Evolutionary conservation across 805 yeast genomes (phyloP).

Genomic region (Zygosaccharomyces bailii): DNA sequence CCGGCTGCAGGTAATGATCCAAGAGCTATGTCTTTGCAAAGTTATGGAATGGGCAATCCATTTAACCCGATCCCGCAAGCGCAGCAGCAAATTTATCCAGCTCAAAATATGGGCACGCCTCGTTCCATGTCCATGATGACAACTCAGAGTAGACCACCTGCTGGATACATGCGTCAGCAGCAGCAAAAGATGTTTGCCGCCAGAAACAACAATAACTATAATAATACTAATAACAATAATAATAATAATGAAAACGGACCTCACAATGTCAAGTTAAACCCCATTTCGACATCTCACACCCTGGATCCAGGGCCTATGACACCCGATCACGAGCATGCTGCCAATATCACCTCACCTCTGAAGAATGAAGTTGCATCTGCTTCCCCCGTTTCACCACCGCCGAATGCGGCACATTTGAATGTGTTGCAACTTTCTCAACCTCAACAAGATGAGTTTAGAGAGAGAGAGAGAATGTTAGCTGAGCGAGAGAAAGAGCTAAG

Average conservation of each 20-base stretch:
- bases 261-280: not conserved
- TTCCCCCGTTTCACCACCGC: slow-evolving; percentile 6
- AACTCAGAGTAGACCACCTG: slow-evolving; percentile 15
- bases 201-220: not conserved
- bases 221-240: not conserved
- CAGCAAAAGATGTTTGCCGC: slow-evolving; percentile 7
- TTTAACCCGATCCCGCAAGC: slow-evolving; percentile 8
- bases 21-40: slow-evolving; percentile 45
- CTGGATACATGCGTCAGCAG: slow-evolving; percentile 13
- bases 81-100: slow-evolving; percentile 4
- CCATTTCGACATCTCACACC: slow-evolving; percentile 1
- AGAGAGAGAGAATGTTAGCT: slow-evolving; percentile 16
- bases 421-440: slow-evolving; percentile 28
- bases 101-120: slow-evolving; percentile 18
- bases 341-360: slow-evolving; percentile 13
- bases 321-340: slow-evolving; percentile 3
- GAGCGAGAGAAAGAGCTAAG: slow-evolving; percentile 13
- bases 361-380: slow-evolving; percentile 9
- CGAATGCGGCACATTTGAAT: slow-evolving; percentile 21
- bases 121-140: slow-evolving; percentile 35
- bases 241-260: slow-evolving; percentile 3
- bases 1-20: slow-evolving; percentile 31
- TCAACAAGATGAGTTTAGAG: slow-evolving; percentile 21
- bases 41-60: slow-evolving; percentile 16
- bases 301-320: slow-evolving; percentile 6